phyloP scores from a whole-genome alignment of 1,284 basidiomycete species.

The Irpex rosettiformis region DNA sequence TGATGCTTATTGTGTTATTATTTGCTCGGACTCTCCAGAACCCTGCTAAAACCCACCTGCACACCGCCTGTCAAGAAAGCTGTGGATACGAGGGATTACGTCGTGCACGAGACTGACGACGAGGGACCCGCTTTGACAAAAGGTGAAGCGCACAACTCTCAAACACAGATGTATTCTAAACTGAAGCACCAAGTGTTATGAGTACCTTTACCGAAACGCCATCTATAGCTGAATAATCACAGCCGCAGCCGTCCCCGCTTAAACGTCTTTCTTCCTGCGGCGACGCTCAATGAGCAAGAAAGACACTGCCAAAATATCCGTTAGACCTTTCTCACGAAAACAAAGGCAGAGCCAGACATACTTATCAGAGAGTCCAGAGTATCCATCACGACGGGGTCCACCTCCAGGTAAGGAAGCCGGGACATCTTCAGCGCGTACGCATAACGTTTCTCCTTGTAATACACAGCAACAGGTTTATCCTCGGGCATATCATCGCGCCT shows the following conservation, averaged over 20 bases:
- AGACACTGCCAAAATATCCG: conserved; percentile 23
- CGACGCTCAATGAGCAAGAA: conserved; percentile 30
- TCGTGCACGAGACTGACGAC: no score
- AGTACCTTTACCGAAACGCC: no score
- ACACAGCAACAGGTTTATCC: conserved; percentile 33
- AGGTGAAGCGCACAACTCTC: background rate
- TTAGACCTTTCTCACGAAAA: no score
- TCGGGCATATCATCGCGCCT: conserved; percentile 26
- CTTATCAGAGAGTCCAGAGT: conserved; percentile 37
- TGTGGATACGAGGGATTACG: no score
- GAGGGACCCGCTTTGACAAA: background rate
- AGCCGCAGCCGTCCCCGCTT: no score
- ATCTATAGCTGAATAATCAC: no score
- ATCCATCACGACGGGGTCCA: conserved; percentile 32
- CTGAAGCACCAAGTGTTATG: no score
- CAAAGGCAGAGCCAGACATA: conserved; percentile 16
- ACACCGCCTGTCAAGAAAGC: no score
- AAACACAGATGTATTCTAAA: background rate
- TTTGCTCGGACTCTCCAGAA: no score
- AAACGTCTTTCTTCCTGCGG: conserved; percentile 19
- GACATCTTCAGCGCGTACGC: conserved; percentile 35
- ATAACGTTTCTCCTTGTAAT: conserved; percentile 34
- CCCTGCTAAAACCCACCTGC: no score
- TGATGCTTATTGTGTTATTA: no score
- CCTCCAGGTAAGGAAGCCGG: conserved; percentile 35